phyloP scores from a whole-genome alignment of 805 yeast genomes.

The Brettanomyces sp. region DNA sequence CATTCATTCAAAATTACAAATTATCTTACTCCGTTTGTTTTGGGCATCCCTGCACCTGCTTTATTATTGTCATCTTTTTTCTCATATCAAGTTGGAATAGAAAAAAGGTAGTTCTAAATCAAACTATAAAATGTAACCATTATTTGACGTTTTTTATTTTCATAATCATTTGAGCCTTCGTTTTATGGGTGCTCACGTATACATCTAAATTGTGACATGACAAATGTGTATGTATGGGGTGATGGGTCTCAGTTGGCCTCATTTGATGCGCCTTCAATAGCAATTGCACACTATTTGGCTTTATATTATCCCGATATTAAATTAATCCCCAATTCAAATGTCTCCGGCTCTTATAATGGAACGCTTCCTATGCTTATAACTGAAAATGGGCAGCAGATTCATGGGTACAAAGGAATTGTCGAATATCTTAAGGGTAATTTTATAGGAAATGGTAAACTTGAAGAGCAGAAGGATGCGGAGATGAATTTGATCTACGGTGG shows the following conservation, averaged over 20 bases:
- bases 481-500: constrained; percentile 35
- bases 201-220: neutral
- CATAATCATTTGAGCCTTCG: too few species aligned
- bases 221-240: constrained; percentile 36
- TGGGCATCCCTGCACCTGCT: too few species aligned
- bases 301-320: constrained; percentile 17
- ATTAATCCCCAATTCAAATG: constrained; percentile 49
- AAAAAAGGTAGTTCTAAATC: too few species aligned
- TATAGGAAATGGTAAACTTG: neutral
- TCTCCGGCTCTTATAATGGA: constrained; percentile 40
- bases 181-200: too few species aligned
- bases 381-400: constrained; percentile 16
- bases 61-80: too few species aligned
- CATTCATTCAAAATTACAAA: too few species aligned
- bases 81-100: too few species aligned
- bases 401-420: constrained; percentile 36
- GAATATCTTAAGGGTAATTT: constrained; percentile 16
- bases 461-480: constrained; percentile 5
- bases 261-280: constrained; percentile 44
- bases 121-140: too few species aligned
- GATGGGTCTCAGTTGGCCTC: constrained; percentile 26
- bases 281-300: constrained; percentile 34
- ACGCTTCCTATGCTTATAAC: constrained; percentile 38
- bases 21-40: too few species aligned
- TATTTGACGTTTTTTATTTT: too few species aligned